Base-by-base conservation (phyloP, 2,329 filamentous ascomycete genomes). In the Penicillium sp. region DNA sequence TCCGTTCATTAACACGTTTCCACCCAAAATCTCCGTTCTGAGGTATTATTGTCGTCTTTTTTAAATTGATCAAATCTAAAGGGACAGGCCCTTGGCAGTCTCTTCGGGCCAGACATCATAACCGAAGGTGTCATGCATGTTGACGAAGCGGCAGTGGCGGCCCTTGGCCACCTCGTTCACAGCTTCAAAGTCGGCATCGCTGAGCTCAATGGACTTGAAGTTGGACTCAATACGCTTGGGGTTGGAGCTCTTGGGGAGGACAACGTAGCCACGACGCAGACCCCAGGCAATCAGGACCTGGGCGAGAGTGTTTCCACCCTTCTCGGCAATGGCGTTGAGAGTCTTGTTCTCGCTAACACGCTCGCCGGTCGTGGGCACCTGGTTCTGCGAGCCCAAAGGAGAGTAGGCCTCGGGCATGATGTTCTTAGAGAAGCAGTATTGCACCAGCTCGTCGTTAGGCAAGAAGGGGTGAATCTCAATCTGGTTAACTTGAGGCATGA, bases 81-180 rank as follows among this genome's bases (percentile, higher is more conserved):
- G 67, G 48, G 69, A 69, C 27, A 72, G 32, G 57, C 72, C 62
- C 56, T 66, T 61, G 42, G 68, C 67, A 30, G 66, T 66, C 76
- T 86, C 83, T 66, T 85, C 81, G 0, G 84, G 79, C 84, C 84
- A 87, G 46, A 90, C 81, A 63, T 90, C 79, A 69, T 88, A 89
- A 7, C 88, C 88, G 70, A 90, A 90, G 1, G 85, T 89, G 61
- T 89, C 87, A 79, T 89, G 90, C 87, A 90, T 90, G 76, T 91
- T 90, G 55, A 91, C 87, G 66, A 91, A 90, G 35, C 88, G 83
- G 26, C 81, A 83, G 71, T 88, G 84, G 47, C 87, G 79, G 34
- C 84, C 84, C 68, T 83, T 79, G 1, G 86, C 85, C 7, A 90
- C 86, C 57, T 78, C 67, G 72, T 87, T 81, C 50, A 88, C 79